phyloP scores from a whole-genome alignment of 169 alveolate genomes.

The Plasmodium chabaudi region DNA sequence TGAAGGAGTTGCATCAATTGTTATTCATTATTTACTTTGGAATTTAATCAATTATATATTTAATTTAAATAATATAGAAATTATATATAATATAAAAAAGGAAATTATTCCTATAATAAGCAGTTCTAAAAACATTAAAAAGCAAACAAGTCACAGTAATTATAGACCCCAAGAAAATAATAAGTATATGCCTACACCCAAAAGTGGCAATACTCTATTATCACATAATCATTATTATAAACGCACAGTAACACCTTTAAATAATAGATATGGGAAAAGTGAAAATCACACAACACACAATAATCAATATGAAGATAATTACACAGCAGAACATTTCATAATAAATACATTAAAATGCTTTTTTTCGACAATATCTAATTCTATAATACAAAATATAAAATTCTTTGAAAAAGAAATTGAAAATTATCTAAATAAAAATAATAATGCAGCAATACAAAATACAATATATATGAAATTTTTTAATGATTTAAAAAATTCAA shows the following conservation, averaged over 20 bases:
- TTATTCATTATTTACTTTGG: constrained; percentile 64
- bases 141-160: neutral
- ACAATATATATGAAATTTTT: constrained; percentile 39
- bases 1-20: constrained; percentile 51
- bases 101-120: constrained; percentile 28
- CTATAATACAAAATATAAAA: constrained; percentile 48
- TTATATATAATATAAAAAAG: constrained; percentile 31
- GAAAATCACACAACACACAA: neutral
- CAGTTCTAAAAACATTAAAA: neutral
- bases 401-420: constrained; percentile 69
- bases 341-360: constrained; percentile 13
- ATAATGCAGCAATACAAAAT: constrained; percentile 19
- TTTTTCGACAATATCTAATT: constrained; percentile 37
- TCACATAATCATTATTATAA: neutral
- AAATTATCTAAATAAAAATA: constrained; percentile 4
- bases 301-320: neutral
- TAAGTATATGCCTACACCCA: neutral
- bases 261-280: neutral
- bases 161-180: neutral
- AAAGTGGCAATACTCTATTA: neutral
- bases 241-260: neutral
- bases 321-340: constrained; percentile 1
- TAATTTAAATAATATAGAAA: constrained; percentile 71
- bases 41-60: constrained; percentile 70
- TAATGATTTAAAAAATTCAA: constrained; percentile 43